Evolutionary conservation across 1,284 basidiomycete genomes (phyloP).

Genomic region (Neolentinus lepideus): DNA sequence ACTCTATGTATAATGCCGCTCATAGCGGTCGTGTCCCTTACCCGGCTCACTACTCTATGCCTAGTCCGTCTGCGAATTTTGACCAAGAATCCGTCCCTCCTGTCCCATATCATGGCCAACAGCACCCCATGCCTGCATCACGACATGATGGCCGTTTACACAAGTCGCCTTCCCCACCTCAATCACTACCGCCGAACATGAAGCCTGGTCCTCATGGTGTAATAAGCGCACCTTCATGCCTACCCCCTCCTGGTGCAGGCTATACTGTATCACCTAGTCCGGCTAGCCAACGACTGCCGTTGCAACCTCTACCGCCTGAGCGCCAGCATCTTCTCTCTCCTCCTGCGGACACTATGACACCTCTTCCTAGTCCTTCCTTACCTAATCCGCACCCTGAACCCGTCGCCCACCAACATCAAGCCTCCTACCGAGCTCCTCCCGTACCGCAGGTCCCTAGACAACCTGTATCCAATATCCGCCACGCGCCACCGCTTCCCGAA

Average conservation of each 20-base stretch:
- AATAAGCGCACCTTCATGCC: background rate
- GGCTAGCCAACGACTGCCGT: background rate
- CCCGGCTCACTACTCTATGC: background rate
- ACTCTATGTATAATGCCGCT: background rate
- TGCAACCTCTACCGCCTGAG: background rate
- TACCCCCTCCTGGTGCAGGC: background rate
- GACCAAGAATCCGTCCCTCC: background rate
- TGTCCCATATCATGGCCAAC: background rate
- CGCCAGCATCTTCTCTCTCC: background rate
- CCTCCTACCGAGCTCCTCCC: background rate
- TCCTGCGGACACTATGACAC: background rate
- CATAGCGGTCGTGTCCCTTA: background rate
- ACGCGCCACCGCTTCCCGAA: background rate
- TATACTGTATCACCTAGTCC: background rate
- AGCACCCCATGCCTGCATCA: background rate
- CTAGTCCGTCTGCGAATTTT: background rate
- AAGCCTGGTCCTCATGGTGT: background rate
- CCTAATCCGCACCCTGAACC: background rate
- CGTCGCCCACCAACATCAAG: background rate
- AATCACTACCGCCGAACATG: background rate
- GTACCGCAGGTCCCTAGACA: background rate
- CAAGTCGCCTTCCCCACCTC: background rate
- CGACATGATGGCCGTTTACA: background rate
- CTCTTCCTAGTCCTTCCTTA: background rate
- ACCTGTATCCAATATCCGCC: background rate